Evolutionary conservation across 257 asterid genomes (phyloP), one percentile per base, ranked within the genome.

Genomic region (Solanum chmielewskii): DNA sequence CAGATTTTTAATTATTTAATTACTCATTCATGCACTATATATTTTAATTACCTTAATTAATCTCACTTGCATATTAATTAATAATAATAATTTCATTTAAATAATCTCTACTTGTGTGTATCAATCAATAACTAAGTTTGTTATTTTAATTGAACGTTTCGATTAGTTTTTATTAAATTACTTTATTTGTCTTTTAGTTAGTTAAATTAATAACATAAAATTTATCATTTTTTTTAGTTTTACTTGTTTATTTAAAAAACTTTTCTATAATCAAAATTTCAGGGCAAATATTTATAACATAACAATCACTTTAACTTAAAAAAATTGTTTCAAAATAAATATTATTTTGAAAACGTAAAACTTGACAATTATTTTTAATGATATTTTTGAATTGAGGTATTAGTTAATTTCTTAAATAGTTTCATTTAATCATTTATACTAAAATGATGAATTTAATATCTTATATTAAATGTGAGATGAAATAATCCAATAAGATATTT

Each of bases 1-100:
- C 92, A 87, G 86, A 37, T 44, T 70, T 84, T 56, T 75, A 39
- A 74, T 21, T 39, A 15, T 87, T 33, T 29, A 18, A 66, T 21
- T 77, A 70, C 73, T 37, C 33, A 70, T 83, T 84, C 69, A 66
- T 70, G 44, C 80, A 44, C 44, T 47, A 47, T n/a, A n/a, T 64
- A n/a, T 49, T 83, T 84, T 35, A 45, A 42, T 85, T 83, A 76
- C 69, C 85, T 69, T 83, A 86, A 80, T 76, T 77, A 88, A 80
- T 41, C 86, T 62, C 45, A 70, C 27, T 80, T 47, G 42, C 84
- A 47, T 29, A 80, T 80, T 47, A 29, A 16, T 33, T 18, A 71
- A 4, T 42, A 77, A 42, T 77, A 76, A 77, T 78, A 62, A 7
- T 11, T 13, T n/a, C 15, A 64, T n/a, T 45, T 45, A 25, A 78